Percentiles rank a stretch among this genome's conserved stretches.
Conservation (phyloP, 1,139 yeast genomes). For the Arxiozyma bovina region DNA sequence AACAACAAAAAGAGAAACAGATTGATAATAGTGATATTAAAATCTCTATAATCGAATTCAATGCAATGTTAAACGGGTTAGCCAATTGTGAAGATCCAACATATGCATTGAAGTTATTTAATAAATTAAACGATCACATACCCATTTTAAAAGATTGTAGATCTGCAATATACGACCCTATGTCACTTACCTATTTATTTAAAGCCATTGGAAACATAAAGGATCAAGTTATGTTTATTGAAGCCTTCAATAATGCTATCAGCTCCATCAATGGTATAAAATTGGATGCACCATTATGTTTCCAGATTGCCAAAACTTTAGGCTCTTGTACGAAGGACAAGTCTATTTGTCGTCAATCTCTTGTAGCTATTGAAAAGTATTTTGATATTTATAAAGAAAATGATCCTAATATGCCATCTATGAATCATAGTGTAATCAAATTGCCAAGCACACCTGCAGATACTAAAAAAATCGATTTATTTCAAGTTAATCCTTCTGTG, state of each 20-base stretch:
- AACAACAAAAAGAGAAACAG: constrained; percentile 12
- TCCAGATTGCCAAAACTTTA: neutral
- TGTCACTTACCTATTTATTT: constrained; percentile 21
- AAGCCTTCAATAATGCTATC: constrained; percentile 16
- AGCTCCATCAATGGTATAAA: constrained; percentile 3
- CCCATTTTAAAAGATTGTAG: constrained; percentile 7
- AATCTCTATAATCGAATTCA: constrained; percentile 16
- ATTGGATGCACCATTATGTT: neutral
- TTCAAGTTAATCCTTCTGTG: neutral
- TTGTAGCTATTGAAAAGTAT: neutral
- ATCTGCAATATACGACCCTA: constrained; percentile 17
- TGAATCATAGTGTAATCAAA: neutral
- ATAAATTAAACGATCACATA: neutral
- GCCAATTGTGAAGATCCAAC: constrained; percentile 22
- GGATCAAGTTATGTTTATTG: constrained; percentile 15
- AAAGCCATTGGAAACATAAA: constrained; percentile 17
- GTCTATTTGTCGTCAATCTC: neutral
- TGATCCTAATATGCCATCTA: neutral
- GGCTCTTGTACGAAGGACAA: neutral
- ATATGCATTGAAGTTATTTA: constrained; percentile 15
- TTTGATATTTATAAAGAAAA: neutral
- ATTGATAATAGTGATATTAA: neutral
- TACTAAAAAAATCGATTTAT: neutral
- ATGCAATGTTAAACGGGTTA: constrained; percentile 28
- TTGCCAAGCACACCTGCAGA: neutral